Evolutionary conservation across 208 protist species (phyloP), one percentile per base, ranked within the genome.

Genomic region (Acanthamoeba sp.): DNA sequence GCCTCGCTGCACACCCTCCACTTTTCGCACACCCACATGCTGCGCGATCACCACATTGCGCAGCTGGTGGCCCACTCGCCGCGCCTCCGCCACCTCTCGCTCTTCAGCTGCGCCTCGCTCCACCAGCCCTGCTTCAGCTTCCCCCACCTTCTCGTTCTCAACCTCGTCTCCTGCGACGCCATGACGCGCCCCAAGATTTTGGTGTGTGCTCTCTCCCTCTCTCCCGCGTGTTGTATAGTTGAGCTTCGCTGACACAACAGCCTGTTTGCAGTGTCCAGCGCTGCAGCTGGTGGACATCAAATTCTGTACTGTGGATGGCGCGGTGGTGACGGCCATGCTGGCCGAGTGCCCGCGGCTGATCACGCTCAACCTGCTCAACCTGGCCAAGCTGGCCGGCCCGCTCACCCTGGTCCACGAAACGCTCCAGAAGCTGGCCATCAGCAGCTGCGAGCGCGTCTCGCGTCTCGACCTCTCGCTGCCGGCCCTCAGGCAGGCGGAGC

Each of bases 81-180:
- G 24, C 29, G 36, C 10, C 29, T 78, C 1, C 69, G 69, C 34
- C 69, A 78, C 69, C 32, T 78, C 29, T 78, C 69, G 18, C 69
- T 78, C 69, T 78, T 78, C 69, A 78, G 69, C 69, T 78, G 69
- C 69, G 69, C 69, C 69, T 78, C 69, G 29, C 69, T 78, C 27
- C 69, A 42, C 24, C 69, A 29, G 69, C 69, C 69, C 36, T 32
- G 27, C 9, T 78, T 78, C 18, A 14, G 12, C 69, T 78, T 78
- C 69, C 18, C 29, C 34, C 32, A 32, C 7, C 36, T 78, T 7
- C 69, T 78, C 69, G 69, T 78, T 0, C 69, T 78, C 69, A 78
- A 78, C 69, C 29, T 78, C 16, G 69, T 78, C 20, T 78, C 69
- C 4, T 78, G 69, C 29, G 69, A 78, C 20, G 0, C 29, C 29